These are phyloP conservation scores for Zygoascus sp. DNA, from an alignment of 1,139 yeast species.

Conservation along the genomic window DNA sequence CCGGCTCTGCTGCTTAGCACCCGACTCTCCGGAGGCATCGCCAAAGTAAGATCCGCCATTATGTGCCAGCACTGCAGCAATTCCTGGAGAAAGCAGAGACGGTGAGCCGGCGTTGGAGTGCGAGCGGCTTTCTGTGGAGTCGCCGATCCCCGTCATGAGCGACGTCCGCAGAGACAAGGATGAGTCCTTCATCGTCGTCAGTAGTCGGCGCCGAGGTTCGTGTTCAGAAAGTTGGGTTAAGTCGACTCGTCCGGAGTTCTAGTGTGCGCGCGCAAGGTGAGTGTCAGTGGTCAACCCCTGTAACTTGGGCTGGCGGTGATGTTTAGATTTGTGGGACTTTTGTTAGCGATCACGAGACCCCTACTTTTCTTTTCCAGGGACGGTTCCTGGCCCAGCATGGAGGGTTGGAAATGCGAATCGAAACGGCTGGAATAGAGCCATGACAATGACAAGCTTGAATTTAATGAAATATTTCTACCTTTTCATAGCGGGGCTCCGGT, in stretches of 20 bases:
- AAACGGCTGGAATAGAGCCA: background rate
- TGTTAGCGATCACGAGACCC: no score
- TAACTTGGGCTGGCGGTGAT: no score
- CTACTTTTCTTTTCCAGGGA: no score
- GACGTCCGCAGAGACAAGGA: constrained; percentile 3
- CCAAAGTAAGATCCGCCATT: background rate
- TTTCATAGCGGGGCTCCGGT: no score
- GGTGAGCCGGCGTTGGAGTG: constrained; percentile 2
- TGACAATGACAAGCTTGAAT: no score
- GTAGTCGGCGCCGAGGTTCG: no score
- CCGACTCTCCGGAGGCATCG: background rate
- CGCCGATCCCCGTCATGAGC: constrained; percentile 1
- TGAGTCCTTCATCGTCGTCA: constrained; percentile 3
- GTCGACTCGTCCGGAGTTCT: no score
- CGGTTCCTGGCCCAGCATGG: background rate
- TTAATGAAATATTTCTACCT: no score
- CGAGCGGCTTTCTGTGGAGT: background rate
- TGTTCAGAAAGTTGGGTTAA: no score
- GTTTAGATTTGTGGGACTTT: no score
- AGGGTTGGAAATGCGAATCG: background rate
- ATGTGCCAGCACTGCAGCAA: constrained; percentile 2
- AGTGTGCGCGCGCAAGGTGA: no score
- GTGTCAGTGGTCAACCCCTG: no score
- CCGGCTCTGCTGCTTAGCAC: background rate
- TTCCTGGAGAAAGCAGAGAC: constrained; percentile 5